phyloP scores from a whole-genome alignment of 805 yeast species.

The Yarrowia osloensis region DNA sequence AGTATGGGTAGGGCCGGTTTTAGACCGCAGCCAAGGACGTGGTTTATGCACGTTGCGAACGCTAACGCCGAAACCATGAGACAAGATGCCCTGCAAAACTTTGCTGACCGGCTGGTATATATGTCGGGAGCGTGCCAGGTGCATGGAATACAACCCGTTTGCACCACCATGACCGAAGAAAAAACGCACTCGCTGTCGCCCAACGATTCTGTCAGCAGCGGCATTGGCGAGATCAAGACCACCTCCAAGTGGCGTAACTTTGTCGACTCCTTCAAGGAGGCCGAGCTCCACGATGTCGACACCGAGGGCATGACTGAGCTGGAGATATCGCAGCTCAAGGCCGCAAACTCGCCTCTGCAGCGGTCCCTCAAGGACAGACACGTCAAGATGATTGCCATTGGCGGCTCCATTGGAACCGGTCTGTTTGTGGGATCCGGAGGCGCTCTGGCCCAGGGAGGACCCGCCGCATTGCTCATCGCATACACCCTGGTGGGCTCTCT shows the following conservation, averaged over 20 bases:
- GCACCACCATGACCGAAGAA: slow-evolving; percentile 11
- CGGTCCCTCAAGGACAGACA: slow-evolving; percentile 57
- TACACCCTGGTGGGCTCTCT: slow-evolving; percentile 62
- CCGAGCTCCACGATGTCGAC: slow-evolving; percentile 45
- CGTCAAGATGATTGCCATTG: slow-evolving; percentile 71
- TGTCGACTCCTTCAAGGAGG: slow-evolving; percentile 46
- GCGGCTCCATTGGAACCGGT: slow-evolving; percentile 78
- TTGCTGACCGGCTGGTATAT: slow-evolving; percentile 14
- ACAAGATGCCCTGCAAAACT: slow-evolving; percentile 12
- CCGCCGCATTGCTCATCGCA: slow-evolving; percentile 60
- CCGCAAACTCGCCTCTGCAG: slow-evolving; percentile 52
- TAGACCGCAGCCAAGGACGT: neutral
- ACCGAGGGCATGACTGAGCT: slow-evolving; percentile 44
- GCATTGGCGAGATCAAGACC: slow-evolving; percentile 24
- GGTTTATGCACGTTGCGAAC: neutral
- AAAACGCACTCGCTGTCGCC: slow-evolving; percentile 23
- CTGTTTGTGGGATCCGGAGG: slow-evolving; percentile 68
- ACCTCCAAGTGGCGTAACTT: slow-evolving; percentile 39
- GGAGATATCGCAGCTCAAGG: slow-evolving; percentile 48
- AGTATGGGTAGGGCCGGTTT: neutral
- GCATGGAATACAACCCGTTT: neutral
- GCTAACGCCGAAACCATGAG: neutral
- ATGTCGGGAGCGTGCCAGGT: slow-evolving; percentile 3
- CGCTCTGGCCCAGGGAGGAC: slow-evolving; percentile 59
- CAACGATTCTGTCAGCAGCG: slow-evolving; percentile 22